Percentiles rank a stretch among this genome's conserved stretches.
Evolutionary conservation across 2,329 filamentous ascomycete genomes (phyloP).

Genomic region (Chalaropsis ovoidea): DNA sequence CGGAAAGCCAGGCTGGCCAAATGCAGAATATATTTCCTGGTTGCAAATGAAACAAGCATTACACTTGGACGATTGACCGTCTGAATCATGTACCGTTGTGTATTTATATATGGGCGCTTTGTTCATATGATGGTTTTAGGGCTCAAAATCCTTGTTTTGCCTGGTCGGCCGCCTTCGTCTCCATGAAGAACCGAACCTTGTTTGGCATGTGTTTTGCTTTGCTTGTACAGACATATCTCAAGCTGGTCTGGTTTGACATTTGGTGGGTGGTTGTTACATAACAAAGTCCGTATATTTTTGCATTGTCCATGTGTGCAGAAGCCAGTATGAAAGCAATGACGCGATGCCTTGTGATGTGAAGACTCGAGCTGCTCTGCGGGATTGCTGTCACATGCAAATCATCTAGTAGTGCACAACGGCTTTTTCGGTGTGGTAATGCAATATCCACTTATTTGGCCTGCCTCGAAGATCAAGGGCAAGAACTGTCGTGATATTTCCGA

Average conservation of each 20-base stretch:
- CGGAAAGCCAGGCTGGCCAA: neutral
- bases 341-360: no score
- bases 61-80: neutral
- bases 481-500: neutral
- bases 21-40: neutral
- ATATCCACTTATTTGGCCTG: no score
- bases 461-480: no score
- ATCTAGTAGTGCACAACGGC: neutral
- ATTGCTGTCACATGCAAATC: constrained; percentile 9
- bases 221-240: neutral
- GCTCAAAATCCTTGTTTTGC: neutral
- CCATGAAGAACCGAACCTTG: neutral
- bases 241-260: no score
- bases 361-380: neutral
- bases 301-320: neutral
- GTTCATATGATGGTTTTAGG: neutral
- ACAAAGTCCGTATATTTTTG: no score
- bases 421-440: neutral
- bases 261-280: no score
- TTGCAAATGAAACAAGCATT: neutral
- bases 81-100: neutral
- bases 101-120: neutral
- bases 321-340: neutral
- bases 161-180: neutral
- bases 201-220: neutral